Base-by-base conservation (phyloP, 1,284 basidiomycete species). In the Microbotryum silenes-acaulis region DNA sequence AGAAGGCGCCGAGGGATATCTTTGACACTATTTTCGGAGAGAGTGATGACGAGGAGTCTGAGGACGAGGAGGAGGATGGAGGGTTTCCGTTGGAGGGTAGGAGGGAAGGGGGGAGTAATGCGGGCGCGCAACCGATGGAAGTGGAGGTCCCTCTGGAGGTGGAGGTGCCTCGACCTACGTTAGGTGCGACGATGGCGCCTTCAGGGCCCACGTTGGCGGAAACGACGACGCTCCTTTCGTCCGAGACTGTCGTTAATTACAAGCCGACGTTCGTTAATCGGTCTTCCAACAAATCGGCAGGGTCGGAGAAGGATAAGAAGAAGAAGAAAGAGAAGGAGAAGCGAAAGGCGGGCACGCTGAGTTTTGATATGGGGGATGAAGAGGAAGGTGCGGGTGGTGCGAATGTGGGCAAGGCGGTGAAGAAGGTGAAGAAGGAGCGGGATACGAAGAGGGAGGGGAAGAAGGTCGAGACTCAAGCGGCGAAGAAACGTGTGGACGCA, bases 1-100 rank as follows among this genome's bases (percentile, higher is more conserved):
- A 87, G 65, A 83, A 89, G 51, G 94, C 94, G 2, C 79, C 85
- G 3, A 88, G 91, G 80, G 89, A 93, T 72, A 85, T 97, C 47
- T 97, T 97, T 81, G 94, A 94, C 74, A 91, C 74, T 18, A 74
- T 77, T 50, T 78, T 77, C 67, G 75, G 67, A 3, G 71, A 71
- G 53, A 84, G 83, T 23, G 86, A 84, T 21, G 83, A 83, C 1
- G 87, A 87, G 25, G 3, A 25, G 4, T 25, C 4, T 3, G 78
- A 75, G 18, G 72, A 63, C 14, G 70, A 70, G 21, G 71, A 68
- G 12, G 42, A 65, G 9, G 55, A 56, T 12, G 64, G 60, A 31
- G 9, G 31, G 5, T 50, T 51, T 18, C 37, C 37, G 5, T 42
- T 42, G 37, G 23, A 64, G 66, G 27, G 57, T 45, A n/a, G 55